A percentile compares a stretch with the other conserved stretches of the same genome.
Evolutionary conservation across 495 filamentous ascomycete species (phyloP).

Genomic region (Daldinia decipiens): DNA sequence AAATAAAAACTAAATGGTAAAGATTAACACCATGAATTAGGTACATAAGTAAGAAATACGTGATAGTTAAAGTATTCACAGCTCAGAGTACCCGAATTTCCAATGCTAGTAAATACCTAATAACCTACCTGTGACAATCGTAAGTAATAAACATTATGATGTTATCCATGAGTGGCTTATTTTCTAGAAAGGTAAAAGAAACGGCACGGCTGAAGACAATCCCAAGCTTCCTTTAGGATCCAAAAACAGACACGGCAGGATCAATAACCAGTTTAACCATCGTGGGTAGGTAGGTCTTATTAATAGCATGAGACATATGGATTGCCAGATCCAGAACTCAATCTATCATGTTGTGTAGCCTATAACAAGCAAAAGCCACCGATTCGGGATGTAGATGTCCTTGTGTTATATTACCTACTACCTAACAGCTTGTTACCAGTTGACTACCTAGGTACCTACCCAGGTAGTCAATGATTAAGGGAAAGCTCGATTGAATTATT

Average conservation of each 20-base stretch:
- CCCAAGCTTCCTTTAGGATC: neutral
- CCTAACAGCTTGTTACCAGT: too few species aligned
- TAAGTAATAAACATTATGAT: neutral
- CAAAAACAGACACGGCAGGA: slow-evolving; percentile 7
- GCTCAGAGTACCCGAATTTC: neutral
- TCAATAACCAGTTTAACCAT: neutral
- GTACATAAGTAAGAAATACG: neutral
- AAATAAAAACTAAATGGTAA: neutral
- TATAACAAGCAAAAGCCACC: too few species aligned
- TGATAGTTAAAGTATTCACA: neutral
- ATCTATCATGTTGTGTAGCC: neutral
- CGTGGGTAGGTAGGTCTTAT: neutral
- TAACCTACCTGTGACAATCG: neutral
- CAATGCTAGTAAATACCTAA: neutral
- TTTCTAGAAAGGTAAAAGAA: neutral
- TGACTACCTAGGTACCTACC: too few species aligned
- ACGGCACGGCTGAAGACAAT: neutral
- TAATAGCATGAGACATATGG: slow-evolving; percentile 5
- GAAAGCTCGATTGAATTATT: too few species aligned
- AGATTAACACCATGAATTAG: neutral
- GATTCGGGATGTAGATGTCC: too few species aligned
- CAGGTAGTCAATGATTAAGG: too few species aligned
- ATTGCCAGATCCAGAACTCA: neutral
- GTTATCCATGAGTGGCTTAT: neutral
- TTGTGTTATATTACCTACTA: too few species aligned